Conservation (phyloP, 345 rosid genomes). For the Noccaea caerulescens region DNA sequence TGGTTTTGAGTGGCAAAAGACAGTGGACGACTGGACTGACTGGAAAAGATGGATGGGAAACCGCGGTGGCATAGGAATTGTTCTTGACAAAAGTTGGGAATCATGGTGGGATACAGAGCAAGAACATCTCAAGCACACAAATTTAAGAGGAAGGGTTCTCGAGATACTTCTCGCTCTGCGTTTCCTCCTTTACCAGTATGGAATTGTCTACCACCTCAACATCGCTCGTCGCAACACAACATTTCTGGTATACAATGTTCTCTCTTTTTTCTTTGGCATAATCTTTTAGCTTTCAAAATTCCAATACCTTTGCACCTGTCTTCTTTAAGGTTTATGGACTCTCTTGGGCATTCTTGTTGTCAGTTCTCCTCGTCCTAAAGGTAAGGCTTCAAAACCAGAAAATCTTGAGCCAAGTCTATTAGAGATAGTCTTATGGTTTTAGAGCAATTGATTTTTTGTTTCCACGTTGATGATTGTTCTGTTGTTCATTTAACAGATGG, state of each 20-base stretch:
- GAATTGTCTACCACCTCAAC: slow-evolving; percentile 94
- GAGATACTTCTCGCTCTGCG: slow-evolving; percentile 81
- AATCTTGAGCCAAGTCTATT: neutral
- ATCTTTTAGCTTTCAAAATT: neutral
- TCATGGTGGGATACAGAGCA: slow-evolving; percentile 98
- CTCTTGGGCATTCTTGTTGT: slow-evolving; percentile 78
- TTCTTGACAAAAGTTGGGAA: slow-evolving; percentile 78
- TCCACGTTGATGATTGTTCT: slow-evolving; percentile 5
- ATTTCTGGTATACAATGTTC: slow-evolving; percentile 54
- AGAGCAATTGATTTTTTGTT: neutral
- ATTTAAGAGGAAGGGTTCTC: slow-evolving; percentile 66
- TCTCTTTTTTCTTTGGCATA: neutral
- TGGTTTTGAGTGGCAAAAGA: slow-evolving; percentile 97
- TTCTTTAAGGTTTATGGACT: slow-evolving; percentile 76
- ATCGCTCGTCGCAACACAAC: slow-evolving; percentile 67
- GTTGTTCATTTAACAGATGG: slow-evolving; percentile 55
- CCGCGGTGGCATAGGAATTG: slow-evolving; percentile 89
- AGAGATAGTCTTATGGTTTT: neutral
- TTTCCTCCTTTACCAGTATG: slow-evolving; percentile 88
- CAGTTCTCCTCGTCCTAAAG: slow-evolving; percentile 75
- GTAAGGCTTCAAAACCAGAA: slow-evolving; percentile 45
- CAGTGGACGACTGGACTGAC: slow-evolving; percentile 94
- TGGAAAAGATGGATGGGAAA: slow-evolving; percentile 99
- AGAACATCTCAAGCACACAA: slow-evolving; percentile 77
- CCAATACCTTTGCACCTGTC: slow-evolving; percentile 22